Conservation (phyloP, 148 eudicot species). For the Rhododendron mucronatum region DNA sequence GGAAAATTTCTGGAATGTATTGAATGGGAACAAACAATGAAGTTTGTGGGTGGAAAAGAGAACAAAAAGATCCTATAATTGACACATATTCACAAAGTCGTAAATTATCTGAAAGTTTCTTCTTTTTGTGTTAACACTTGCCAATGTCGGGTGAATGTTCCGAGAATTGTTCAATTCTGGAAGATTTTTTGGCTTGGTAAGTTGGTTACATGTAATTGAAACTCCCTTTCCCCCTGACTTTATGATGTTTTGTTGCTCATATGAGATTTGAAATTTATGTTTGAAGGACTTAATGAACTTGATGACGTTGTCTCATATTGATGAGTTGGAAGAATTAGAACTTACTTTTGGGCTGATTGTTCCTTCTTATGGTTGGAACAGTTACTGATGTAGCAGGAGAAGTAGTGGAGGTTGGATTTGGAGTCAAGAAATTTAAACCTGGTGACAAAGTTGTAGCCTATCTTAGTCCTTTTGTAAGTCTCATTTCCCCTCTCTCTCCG, state of each 20-base stretch:
- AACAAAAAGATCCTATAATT: neutral
- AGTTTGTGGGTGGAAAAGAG: neutral
- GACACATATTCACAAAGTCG: neutral
- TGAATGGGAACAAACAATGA: neutral
- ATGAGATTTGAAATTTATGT: neutral
- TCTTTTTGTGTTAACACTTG: neutral
- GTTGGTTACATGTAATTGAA: neutral
- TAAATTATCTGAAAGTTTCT: neutral
- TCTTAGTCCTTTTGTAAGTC: slow-evolving; percentile 39
- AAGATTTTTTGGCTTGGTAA: too few species aligned
- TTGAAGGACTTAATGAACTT: neutral
- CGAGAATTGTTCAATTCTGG: neutral
- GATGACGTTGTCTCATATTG: neutral
- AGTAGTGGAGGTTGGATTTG: slow-evolving; percentile 63
- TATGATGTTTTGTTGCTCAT: neutral
- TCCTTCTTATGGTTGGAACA: slow-evolving; percentile 19
- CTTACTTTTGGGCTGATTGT: slow-evolving; percentile 7
- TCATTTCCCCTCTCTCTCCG: neutral
- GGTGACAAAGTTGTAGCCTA: slow-evolving; percentile 75
- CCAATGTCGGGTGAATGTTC: neutral
- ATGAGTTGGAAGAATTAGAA: neutral
- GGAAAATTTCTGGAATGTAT: neutral
- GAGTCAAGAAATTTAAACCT: slow-evolving; percentile 50
- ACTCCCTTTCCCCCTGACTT: neutral
- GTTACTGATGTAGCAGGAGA: slow-evolving; percentile 80